Base-by-base conservation (phyloP, 2,329 filamentous ascomycete genomes). In the Neocatenulostroma microsporum region DNA sequence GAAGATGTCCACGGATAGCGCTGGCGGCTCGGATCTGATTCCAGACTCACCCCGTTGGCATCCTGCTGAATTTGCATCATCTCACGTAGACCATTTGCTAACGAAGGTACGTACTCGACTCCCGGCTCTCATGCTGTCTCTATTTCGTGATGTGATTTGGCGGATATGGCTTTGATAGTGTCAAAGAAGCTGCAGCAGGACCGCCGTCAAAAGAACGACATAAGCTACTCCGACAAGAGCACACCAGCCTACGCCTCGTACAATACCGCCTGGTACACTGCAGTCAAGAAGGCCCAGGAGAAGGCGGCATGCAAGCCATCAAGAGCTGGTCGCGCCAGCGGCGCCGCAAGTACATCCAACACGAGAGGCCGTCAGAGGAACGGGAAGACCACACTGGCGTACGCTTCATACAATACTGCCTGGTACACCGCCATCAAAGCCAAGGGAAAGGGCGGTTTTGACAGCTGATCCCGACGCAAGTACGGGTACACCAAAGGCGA, bases 221-320 rank as follows among this genome's bases (percentile, higher is more conserved):
- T n/a, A n/a, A n/a, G n/a, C n/a, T n/a, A n/a, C n/a, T n/a, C n/a
- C n/a, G n/a, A n/a, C 41, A 70, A 64, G 53, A 60, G 51, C 24
- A 58, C 63, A 23, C 77, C 80, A 4, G 76, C 75, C 38, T 78
- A 76, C 44, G 69, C 79, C 30, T 70, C 73, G 1, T 70, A 82
- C 47, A 75, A 74, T 9, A 82, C 78, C 0, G 80, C 78, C 37
- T 85, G 83, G 61, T 84, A 72, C 58, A 68, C 68, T 25, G 69
- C 66, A 18, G 58, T 80, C 21, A 62, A 64, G 32, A 61, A 66
- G 3, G n/a, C n/a, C n/a, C n/a, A n/a, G n/a, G n/a, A n/a, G n/a
- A 64, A 67, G 23, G 71, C 1, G 62, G n/a, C n/a, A n/a, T 67
- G 29, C 71, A 71, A 3, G 60, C 61, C 27, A 72, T 70, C 1